phyloP scores from a whole-genome alignment of 202 grass and related monocot species.

The Musa balbisiana region DNA sequence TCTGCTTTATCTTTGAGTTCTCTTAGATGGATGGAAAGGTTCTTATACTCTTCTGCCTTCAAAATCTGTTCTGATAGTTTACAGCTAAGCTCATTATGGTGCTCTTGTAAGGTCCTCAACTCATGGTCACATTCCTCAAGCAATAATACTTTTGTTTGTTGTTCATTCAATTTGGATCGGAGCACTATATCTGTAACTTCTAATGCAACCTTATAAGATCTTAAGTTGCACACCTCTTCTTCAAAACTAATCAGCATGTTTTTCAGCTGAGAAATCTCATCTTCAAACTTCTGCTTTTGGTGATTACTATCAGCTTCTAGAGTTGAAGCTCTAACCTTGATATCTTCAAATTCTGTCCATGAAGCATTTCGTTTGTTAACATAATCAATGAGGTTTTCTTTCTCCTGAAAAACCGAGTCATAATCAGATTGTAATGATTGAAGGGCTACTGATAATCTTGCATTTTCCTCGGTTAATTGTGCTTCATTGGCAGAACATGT shows the following conservation, averaged over 20 bases:
- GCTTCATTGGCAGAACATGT: conserved; percentile 33
- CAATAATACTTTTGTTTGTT: conserved; percentile 41
- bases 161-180: conserved; percentile 77
- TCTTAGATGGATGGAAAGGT: conserved; percentile 77
- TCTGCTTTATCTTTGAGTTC: conserved; percentile 86
- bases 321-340: conserved; percentile 34
- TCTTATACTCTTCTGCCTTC: conserved; percentile 91
- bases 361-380: conserved; percentile 28
- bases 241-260: conserved; percentile 32
- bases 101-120: conserved; percentile 53
- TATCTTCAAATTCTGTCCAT: conserved; percentile 29
- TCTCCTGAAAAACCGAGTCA: conserved; percentile 32
- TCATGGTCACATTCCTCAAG: conserved; percentile 47
- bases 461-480: conserved; percentile 49
- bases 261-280: conserved; percentile 63
- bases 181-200: conserved; percentile 76
- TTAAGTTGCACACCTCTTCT: conserved; percentile 56
- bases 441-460: conserved; percentile 32
- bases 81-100: conserved; percentile 55
- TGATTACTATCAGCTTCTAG: conserved; percentile 19
- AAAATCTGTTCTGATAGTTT: conserved; percentile 81
- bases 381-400: conserved; percentile 37
- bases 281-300: conserved; percentile 37
- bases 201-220: conserved; percentile 38
- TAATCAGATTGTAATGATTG: conserved; percentile 37